These are phyloP conservation scores for Hyaloperonospora brassicae DNA, from an alignment of 352 stramenopile genomes.

Conservation along the genomic window DNA sequence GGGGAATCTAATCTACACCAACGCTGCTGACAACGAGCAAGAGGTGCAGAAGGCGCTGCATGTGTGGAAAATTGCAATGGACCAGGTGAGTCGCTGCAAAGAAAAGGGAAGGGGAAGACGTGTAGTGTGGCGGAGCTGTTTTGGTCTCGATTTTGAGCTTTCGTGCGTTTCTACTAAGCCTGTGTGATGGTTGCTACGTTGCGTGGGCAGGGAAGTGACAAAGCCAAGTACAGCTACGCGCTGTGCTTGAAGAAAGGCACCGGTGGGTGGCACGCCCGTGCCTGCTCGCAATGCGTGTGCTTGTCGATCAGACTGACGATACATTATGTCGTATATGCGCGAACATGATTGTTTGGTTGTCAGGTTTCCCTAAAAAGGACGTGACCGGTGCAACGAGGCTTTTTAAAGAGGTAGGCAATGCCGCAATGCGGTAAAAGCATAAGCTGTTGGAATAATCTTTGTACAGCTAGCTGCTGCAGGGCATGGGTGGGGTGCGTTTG, in stretches of 20 bases:
- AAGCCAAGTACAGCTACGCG: conserved; percentile 81
- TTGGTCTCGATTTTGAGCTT: no score
- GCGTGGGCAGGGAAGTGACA: conserved; percentile 48
- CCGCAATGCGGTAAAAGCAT: neutral
- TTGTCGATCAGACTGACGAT: neutral
- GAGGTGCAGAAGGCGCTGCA: conserved; percentile 70
- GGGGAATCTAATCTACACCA: conserved; percentile 82
- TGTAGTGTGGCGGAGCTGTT: no score
- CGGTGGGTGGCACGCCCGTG: conserved; percentile 18
- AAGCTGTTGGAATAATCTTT: neutral
- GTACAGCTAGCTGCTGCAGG: conserved; percentile 42
- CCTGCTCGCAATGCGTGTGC: neutral
- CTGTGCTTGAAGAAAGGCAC: conserved; percentile 78
- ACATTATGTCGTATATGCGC: neutral
- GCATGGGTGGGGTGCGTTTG: conserved; percentile 74
- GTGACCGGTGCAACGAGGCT: conserved; percentile 41
- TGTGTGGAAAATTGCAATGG: conserved; percentile 76
- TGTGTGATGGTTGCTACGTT: neutral
- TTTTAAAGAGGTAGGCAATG: conserved; percentile 55
- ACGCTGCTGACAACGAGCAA: conserved; percentile 42
- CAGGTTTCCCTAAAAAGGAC: conserved; percentile 58
- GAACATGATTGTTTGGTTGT: neutral
- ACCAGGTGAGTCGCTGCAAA: conserved; percentile 32
- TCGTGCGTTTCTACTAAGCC: neutral
- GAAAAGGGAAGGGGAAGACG: no score